Percentiles rank a stretch among this genome's conserved stretches.
phyloP scores from a whole-genome alignment of 495 filamentous ascomycete genomes.

The Extremus antarcticus region DNA sequence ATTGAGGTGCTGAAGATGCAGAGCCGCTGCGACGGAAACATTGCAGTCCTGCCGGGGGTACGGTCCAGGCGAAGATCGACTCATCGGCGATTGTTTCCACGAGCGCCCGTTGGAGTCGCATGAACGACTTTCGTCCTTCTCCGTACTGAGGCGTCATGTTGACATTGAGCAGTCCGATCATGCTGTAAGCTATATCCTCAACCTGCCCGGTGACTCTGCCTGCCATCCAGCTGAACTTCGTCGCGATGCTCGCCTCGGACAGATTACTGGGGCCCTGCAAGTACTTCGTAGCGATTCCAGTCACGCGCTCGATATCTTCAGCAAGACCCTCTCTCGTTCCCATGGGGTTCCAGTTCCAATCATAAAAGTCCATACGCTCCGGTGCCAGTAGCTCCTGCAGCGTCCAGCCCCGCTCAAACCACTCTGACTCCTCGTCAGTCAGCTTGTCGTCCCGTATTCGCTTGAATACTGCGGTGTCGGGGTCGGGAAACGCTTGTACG shows the following conservation, averaged over 20 bases:
- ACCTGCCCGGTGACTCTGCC: constrained; percentile 6
- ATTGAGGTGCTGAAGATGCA: not conserved
- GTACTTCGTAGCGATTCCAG: not conserved
- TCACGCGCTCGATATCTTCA: not conserved
- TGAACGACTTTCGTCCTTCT: constrained; percentile 28
- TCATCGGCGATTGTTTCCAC: constrained; percentile 19
- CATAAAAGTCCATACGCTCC: not conserved
- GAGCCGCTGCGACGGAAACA: not conserved
- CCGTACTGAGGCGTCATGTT: constrained; percentile 34
- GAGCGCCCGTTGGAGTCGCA: constrained; percentile 25
- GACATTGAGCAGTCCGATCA: constrained; percentile 29
- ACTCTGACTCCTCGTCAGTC: not conserved
- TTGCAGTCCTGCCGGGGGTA: not conserved
- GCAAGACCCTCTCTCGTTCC: not conserved
- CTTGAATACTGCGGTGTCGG: not conserved
- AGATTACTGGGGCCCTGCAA: not conserved
- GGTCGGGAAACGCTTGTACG: not conserved
- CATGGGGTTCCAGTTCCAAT: not conserved
- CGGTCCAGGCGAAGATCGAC: constrained; percentile 18
- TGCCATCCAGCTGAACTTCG: constrained; percentile 19
- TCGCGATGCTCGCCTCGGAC: constrained; percentile 8
- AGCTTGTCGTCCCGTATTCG: not conserved
- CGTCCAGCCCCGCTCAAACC: not conserved
- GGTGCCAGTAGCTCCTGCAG: not conserved
- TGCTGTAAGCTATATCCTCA: constrained; percentile 30